phyloP scores from a whole-genome alignment of 352 stramenopile genomes.

The Aphanomyces stellatus region DNA sequence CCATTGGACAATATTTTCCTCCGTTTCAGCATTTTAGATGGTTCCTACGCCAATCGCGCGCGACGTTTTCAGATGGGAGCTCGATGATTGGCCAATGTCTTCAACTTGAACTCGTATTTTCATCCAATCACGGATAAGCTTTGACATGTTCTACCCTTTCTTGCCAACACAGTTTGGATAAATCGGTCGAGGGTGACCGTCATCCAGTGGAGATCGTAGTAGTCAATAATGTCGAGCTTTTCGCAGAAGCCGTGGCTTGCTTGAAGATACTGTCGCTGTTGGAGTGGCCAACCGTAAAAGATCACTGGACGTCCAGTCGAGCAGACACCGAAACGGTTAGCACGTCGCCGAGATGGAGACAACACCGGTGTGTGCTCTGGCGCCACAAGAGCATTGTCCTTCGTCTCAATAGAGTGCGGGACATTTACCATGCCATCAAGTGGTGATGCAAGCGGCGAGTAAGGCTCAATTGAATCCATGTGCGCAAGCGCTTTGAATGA shows the following conservation, averaged over 20 bases:
- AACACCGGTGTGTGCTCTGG: no score
- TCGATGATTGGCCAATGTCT: neutral
- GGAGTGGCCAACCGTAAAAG: neutral
- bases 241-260: neutral
- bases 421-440: no score
- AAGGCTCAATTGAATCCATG: no score
- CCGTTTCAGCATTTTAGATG: neutral
- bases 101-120: neutral
- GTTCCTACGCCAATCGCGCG: neutral
- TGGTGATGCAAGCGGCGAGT: no score
- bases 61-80: neutral
- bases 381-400: no score
- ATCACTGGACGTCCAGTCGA: neutral
- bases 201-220: neutral
- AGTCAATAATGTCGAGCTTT: neutral
- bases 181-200: neutral
- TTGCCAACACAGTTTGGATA: neutral
- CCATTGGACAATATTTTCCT: neutral
- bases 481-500: no score
- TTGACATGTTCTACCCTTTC: neutral
- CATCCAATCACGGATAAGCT: neutral
- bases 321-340: neutral
- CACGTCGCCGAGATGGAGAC: neutral
- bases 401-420: no score
- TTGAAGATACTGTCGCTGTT: neutral